Evolutionary conservation across 2,329 filamentous ascomycete genomes (phyloP).

Genomic region (Apiospora hydei): DNA sequence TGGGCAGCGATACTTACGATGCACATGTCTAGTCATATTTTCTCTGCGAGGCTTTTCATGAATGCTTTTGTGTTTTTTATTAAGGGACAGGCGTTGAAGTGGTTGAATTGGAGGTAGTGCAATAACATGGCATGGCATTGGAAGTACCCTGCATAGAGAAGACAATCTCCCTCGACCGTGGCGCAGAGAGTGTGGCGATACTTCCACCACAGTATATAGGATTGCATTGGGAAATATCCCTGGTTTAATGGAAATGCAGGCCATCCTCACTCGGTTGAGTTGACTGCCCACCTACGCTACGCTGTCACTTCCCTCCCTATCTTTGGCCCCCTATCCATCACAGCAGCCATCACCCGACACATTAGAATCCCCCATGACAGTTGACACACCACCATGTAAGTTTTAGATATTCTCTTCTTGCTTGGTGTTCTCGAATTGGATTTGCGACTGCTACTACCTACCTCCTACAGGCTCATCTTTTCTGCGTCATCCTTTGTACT

Average conservation of each 20-base stretch:
- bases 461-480: not conserved
- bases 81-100: constrained; percentile 21
- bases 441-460: not conserved
- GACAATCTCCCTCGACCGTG: constrained; percentile 15
- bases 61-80: constrained; percentile 20
- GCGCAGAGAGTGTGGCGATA: constrained; percentile 6
- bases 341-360: not conserved
- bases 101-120: constrained; percentile 12
- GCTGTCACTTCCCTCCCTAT: constrained; percentile 10
- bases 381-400: not conserved
- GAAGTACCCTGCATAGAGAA: constrained; percentile 25
- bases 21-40: constrained; percentile 23
- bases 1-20: constrained; percentile 24
- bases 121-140: constrained; percentile 12
- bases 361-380: not conserved
- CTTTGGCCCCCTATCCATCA: not conserved
- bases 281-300: not conserved
- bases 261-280: constrained; percentile 20
- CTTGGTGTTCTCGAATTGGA: not conserved
- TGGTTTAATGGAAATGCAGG: constrained; percentile 26
- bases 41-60: constrained; percentile 23
- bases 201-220: constrained; percentile 29
- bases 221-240: constrained; percentile 22
- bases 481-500: not conserved
- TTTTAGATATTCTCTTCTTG: not conserved